Base-by-base conservation (phyloP, 495 filamentous ascomycete genomes). In the Neurospora intermedia region DNA sequence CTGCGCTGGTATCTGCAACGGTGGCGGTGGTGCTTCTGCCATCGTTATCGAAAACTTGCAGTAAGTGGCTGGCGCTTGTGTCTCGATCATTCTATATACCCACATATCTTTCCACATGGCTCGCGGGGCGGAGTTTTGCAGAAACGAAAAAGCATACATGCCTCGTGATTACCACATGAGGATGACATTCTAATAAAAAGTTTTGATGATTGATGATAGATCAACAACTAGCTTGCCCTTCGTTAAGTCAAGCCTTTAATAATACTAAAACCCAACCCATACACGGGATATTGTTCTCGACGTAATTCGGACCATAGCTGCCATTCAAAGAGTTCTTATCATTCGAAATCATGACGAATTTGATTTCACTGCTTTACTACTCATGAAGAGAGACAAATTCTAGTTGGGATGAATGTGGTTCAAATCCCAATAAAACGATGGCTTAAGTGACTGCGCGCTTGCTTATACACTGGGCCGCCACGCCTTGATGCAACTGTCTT, bases 1-100 rank as follows among this genome's bases (percentile, higher is more conserved):
- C 69, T 91, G 89, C 79, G 94, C 92, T 43, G 96, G 94, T 54
- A 99, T 99, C 79, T 99, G 96, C 88, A 99, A 99, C 84, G 96
- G 96, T 73, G 96, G 96, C 48, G 96, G 96, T 76, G 96, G 96
- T 77, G 96, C 96, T 46, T 93, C 90, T 78, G 94, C 96, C 69
- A 83, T 99, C 73, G 92, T 99, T 70, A 86, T 99, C 77, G 95
- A 99, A 85, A 88, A 81, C 75, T 76, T 89, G 76, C 82, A 85
- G 80, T 86, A 80, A 85, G 80, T 82, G 70, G 66, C 59, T 39
- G 72, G 74, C 35, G 35, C 43, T 72, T 41, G 43, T 69, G 27
- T 35, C 31, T 69, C 66, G 59, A 38, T 18, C 48, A 35, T 72
- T 69, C 71, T 46, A 40, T 40, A 39, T 46, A 54, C 71, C 69